phyloP scores from a whole-genome alignment of 257 asterid genomes.

The Solanum stenotomum region DNA sequence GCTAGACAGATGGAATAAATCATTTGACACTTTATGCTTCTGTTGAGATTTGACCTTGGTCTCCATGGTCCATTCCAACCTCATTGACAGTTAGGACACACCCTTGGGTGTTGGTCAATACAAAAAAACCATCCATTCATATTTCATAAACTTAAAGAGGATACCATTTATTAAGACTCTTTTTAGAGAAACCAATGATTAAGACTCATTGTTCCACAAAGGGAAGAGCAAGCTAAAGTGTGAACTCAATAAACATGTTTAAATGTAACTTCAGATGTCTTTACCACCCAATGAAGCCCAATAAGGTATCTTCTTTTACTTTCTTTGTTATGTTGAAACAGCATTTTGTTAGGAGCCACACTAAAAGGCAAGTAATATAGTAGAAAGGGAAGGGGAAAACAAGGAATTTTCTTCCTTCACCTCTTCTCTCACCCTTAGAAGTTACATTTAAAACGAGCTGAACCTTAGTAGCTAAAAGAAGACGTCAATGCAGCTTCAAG shows the following conservation, averaged over 20 bases:
- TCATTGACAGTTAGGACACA: background rate
- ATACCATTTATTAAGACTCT: background rate
- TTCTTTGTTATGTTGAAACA: background rate
- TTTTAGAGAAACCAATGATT: background rate
- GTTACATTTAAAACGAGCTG: background rate
- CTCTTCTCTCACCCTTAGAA: background rate
- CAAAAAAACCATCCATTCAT: background rate
- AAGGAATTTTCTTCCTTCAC: background rate
- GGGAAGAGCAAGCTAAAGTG: background rate
- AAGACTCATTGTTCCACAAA: background rate
- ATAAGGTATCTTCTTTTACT: background rate
- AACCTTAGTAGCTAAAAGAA: background rate
- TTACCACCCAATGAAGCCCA: background rate
- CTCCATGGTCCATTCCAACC: background rate
- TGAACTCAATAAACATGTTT: background rate
- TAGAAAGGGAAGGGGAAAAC: background rate
- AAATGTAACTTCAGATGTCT: background rate
- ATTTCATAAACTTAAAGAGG: background rate
- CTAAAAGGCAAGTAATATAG: background rate
- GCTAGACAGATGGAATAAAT: too few species aligned
- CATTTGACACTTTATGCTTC: background rate
- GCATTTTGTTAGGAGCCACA: background rate
- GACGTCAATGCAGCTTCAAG: background rate
- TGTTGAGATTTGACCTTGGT: background rate
- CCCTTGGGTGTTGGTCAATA: background rate